Evolutionary conservation across 129 eudicot species (phyloP).

Genomic region (Ambrosia artemisiifolia): DNA sequence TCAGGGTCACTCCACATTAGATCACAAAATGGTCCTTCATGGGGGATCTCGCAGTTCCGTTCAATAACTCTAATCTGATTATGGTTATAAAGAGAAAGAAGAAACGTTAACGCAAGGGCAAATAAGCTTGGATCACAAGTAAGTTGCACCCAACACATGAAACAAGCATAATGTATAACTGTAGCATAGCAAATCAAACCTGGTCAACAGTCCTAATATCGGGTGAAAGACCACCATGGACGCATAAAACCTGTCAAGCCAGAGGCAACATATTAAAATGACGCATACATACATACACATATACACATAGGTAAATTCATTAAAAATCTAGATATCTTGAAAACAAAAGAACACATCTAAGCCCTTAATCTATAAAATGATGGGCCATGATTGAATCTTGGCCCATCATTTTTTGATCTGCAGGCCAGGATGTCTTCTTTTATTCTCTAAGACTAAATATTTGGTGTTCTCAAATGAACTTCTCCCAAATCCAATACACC

Average conservation of each 20-base stretch:
- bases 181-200: conserved; percentile 45
- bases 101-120: background rate
- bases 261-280: background rate
- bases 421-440: background rate
- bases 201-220: conserved; percentile 92
- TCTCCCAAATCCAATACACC: background rate
- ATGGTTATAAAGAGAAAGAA: background rate
- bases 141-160: conserved; percentile 7
- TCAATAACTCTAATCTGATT: conserved; percentile 84
- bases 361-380: background rate
- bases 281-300: background rate
- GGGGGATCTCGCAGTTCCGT: conserved; percentile 96
- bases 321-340: background rate
- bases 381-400: background rate
- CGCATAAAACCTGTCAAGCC: conserved; percentile 75
- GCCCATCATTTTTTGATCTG: background rate
- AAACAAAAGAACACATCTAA: background rate
- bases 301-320: background rate
- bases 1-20: conserved; percentile 99
- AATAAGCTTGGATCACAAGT: background rate
- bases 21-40: conserved; percentile 98
- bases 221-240: conserved; percentile 99
- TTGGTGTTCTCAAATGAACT: background rate
- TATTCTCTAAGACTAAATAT: background rate
- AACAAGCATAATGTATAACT: background rate